Percentiles rank a stretch among this genome's conserved stretches.
Conservation (phyloP, 768 basidiomycete species). For the Tremella mesenterica region DNA sequence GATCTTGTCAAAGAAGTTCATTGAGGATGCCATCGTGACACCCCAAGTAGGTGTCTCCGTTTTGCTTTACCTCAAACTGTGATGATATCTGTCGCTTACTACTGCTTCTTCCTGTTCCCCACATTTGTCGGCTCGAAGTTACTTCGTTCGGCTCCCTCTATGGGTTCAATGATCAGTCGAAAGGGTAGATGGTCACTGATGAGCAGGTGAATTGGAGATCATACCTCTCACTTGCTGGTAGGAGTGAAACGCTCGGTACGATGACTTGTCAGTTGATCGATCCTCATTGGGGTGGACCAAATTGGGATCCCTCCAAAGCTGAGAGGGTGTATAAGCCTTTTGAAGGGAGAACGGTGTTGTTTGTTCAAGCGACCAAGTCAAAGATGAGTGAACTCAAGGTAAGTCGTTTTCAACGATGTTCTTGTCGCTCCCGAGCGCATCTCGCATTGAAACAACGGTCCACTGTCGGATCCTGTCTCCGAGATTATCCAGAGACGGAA, state of each 20-base stretch:
- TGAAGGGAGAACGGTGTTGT: slow-evolving; percentile 18
- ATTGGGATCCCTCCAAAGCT: slow-evolving; percentile 46
- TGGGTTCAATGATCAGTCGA: too few species aligned
- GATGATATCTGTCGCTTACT: neutral
- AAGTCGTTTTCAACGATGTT: neutral
- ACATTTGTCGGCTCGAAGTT: too few species aligned
- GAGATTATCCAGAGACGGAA: too few species aligned
- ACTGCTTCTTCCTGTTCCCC: too few species aligned
- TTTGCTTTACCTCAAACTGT: neutral
- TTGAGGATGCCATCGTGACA: slow-evolving; percentile 8
- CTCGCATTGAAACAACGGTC: too few species aligned
- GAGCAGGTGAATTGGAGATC: slow-evolving; percentile 52
- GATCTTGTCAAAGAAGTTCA: slow-evolving; percentile 58
- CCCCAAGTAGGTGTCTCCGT: slow-evolving; percentile 7
- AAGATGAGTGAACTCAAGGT: slow-evolving; percentile 16
- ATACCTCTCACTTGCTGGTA: slow-evolving; percentile 55
- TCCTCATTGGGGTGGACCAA: slow-evolving; percentile 50
- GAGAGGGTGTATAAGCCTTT: slow-evolving; percentile 14
- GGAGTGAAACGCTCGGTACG: slow-evolving; percentile 46
- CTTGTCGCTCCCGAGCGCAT: neutral
- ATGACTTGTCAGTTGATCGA: slow-evolving; percentile 52
- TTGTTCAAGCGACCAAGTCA: slow-evolving; percentile 7
- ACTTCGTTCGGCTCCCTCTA: too few species aligned
- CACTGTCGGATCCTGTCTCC: too few species aligned
- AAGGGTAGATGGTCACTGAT: too few species aligned